Evolutionary conservation across 2,329 filamentous ascomycete genomes (phyloP).

Genomic region (Hortaea sp.): DNA sequence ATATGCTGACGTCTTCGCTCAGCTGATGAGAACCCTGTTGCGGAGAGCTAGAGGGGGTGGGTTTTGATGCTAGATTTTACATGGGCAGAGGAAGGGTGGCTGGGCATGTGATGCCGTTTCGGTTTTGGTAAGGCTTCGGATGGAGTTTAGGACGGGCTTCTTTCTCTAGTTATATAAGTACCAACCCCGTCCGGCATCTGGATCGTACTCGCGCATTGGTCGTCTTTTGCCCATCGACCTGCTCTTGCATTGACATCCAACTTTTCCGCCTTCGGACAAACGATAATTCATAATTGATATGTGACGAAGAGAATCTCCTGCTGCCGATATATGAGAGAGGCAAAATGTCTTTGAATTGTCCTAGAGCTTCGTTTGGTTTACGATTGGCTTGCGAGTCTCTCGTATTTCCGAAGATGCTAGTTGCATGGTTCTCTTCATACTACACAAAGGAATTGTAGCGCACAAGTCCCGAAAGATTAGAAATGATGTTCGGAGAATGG

Average conservation of each 20-base stretch:
- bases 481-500: no score
- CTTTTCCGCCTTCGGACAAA: no score
- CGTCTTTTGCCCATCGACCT: conserved; percentile 41
- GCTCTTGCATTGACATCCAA: neutral
- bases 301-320: neutral
- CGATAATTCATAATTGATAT: no score
- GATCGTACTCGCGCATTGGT: conserved; percentile 19
- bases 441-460: no score
- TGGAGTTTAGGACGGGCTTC: neutral
- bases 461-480: no score
- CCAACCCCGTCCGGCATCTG: conserved; percentile 9
- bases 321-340: neutral
- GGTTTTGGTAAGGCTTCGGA: neutral
- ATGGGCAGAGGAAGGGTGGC: no score
- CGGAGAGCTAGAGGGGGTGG: neutral
- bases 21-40: neutral
- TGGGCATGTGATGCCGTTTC: no score
- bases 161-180: conserved; percentile 8
- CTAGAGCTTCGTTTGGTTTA: no score
- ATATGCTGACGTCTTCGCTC: neutral
- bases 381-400: no score
- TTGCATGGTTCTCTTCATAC: no score
- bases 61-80: neutral
- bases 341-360: no score
- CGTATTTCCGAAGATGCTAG: no score